Evolutionary conservation across 1,139 yeast species (phyloP), one percentile per base, ranked within the genome.

Genomic region (Suhomyces bribrorum): DNA sequence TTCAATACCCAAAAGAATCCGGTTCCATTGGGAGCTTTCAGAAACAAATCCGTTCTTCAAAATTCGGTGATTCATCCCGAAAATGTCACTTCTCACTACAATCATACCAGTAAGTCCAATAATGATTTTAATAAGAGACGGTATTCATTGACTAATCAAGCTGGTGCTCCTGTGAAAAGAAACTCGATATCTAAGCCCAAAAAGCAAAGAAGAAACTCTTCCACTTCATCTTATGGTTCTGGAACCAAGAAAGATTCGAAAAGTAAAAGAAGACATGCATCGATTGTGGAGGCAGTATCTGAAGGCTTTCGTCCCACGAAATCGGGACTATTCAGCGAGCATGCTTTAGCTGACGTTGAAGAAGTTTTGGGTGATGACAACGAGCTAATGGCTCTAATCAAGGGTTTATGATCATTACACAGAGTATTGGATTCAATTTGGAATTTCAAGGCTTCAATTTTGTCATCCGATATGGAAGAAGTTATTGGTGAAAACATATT

Each of bases 21-120:
- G 44, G 86, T 87, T 7, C 96, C 97, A 2, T 64, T 89, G 29
- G 87, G 95, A 5, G 96, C 97, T 1, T 89, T 89, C 58, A 72
- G 97, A 52, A 89, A 88, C 61, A 84, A 87, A 54, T 86, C 89
- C 5, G 59, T 75, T 17, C 52, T 70, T 27, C 66, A 66, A 31
- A 61, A 62, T 32, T 39, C 62, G 5, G 41, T 54, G 14, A 44
- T 51, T 37, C 59, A 52, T 23, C 51, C 61, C 3, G 54, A 60
- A 15, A 57, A 52, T 29, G 52, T 51, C 17, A 48, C 64, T n/a
- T 41, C 55, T 24, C 50, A 48, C 31, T 60, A 54, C 41, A 56
- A 56, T 32, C 59, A 57, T 26, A 54, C 60, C 22, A 54, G 49
- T 36, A 48, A 47, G 26, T 44, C 54, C 27, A 59, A 59, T 36